A percentile compares a stretch with the other conserved stretches of the same genome.
phyloP scores from a whole-genome alignment of 306 rosid species.

The Abrus pulchellus region DNA sequence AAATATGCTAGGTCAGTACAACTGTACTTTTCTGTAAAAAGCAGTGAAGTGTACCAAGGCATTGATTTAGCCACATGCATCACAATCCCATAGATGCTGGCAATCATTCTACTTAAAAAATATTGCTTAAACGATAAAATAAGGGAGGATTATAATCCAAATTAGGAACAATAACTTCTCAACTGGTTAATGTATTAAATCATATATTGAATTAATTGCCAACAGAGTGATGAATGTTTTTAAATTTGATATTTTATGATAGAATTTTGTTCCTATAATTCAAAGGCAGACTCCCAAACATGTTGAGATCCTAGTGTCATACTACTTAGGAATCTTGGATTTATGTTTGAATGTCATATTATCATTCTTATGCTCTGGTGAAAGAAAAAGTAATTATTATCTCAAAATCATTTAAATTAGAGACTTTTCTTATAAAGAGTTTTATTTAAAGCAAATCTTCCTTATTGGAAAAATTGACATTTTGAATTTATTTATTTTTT shows the following conservation, averaged over 20 bases:
- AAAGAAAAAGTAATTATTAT: background rate
- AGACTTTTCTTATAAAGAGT: background rate
- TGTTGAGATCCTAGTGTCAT: background rate
- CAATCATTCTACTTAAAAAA: background rate
- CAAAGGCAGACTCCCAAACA: background rate
- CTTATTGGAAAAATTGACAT: background rate
- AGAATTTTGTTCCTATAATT: background rate
- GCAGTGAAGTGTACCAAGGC: background rate
- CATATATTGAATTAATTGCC: background rate
- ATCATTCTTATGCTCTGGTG: background rate
- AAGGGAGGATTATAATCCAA: background rate
- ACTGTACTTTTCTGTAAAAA: background rate
- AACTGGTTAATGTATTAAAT: background rate
- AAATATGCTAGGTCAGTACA: constrained; percentile 10
- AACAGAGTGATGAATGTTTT: background rate
- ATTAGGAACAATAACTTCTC: background rate
- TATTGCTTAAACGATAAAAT: background rate
- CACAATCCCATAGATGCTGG: background rate
- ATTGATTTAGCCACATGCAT: background rate
- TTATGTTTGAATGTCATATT: background rate
- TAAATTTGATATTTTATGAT: background rate
- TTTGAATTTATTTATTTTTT: background rate
- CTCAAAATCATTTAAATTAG: background rate
- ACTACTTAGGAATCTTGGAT: background rate
- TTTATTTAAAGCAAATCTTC: background rate